Conservation (phyloP, 345 rosid species). For the Linum tenue region DNA sequence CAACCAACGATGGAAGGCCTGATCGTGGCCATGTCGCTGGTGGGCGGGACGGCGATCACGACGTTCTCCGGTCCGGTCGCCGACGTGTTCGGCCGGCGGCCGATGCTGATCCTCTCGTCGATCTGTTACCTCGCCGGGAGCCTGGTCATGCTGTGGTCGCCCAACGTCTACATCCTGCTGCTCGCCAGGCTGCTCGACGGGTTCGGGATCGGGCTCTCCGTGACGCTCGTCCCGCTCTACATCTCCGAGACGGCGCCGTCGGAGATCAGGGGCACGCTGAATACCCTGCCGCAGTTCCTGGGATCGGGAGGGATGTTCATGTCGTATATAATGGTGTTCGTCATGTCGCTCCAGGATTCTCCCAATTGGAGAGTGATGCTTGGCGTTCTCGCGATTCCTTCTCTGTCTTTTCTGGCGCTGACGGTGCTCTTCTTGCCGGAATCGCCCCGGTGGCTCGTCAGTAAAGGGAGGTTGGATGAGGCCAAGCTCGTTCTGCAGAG, state of each 20-base stretch:
- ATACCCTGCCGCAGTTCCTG: conserved; percentile 37
- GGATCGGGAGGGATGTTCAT: conserved; percentile 42
- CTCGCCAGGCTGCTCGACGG: conserved; percentile 34
- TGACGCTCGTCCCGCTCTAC: conserved; percentile 36
- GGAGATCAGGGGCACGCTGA: conserved; percentile 36
- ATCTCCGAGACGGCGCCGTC: conserved; percentile 43
- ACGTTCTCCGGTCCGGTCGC: conserved; percentile 32
- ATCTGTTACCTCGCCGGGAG: conserved; percentile 29
- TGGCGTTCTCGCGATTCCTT: conserved; percentile 37
- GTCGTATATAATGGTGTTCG: conserved; percentile 33
- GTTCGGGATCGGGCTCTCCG: conserved; percentile 38
- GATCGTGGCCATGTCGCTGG: conserved; percentile 34
- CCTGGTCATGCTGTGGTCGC: conserved; percentile 35
- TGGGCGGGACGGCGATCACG: conserved; percentile 35
- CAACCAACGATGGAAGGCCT: conserved; percentile 39
- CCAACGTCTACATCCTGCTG: conserved; percentile 34
- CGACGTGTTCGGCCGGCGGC: conserved; percentile 31
- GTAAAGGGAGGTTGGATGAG: conserved; percentile 32
- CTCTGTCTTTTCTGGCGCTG: conserved; percentile 19
- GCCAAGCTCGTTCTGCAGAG: conserved; percentile 30
- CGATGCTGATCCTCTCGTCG: conserved; percentile 33
- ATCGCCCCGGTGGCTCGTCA: conserved; percentile 43
- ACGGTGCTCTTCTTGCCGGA: conserved; percentile 34
- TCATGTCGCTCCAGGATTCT: conserved; percentile 28
- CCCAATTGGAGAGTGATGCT: conserved; percentile 50